phyloP scores from a whole-genome alignment of 176 grass and related monocot genomes.

The Aegilops sharonensis region DNA sequence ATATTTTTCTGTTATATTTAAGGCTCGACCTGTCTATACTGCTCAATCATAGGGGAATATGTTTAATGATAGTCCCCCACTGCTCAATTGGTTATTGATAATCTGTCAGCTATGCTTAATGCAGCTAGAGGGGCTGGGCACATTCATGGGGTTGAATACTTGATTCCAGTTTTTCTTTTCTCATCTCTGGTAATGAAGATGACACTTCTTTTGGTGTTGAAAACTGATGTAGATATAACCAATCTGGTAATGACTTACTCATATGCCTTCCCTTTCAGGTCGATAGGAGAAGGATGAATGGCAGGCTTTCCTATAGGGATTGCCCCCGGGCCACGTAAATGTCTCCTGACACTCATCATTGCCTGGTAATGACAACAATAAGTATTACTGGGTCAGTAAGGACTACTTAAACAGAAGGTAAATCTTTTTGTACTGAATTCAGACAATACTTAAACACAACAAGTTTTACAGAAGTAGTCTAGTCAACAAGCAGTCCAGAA shows the following conservation, averaged over 20 bases:
- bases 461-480: not conserved
- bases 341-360: conserved; percentile 68
- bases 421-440: not conserved
- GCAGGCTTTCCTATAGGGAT: conserved; percentile 56
- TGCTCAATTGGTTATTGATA: too few species aligned
- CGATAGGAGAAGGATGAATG: conserved; percentile 68
- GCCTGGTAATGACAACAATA: conserved; percentile 28
- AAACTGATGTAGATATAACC: too few species aligned
- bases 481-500: not conserved
- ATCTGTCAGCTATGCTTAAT: too few species aligned
- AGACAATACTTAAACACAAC: not conserved
- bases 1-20: not conserved
- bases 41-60: too few species aligned
- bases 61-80: too few species aligned
- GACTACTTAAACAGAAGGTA: not conserved
- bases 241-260: conserved; percentile 33
- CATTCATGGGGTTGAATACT: too few species aligned
- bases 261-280: conserved; percentile 72
- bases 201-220: too few species aligned
- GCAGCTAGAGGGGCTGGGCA: too few species aligned
- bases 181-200: too few species aligned
- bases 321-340: conserved; percentile 59
- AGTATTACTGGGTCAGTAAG: not conserved
- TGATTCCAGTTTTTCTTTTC: too few species aligned
- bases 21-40: too few species aligned